Evolutionary conservation across 768 basidiomycete species (phyloP).

Genomic region (Pisolithus microcarpus): DNA sequence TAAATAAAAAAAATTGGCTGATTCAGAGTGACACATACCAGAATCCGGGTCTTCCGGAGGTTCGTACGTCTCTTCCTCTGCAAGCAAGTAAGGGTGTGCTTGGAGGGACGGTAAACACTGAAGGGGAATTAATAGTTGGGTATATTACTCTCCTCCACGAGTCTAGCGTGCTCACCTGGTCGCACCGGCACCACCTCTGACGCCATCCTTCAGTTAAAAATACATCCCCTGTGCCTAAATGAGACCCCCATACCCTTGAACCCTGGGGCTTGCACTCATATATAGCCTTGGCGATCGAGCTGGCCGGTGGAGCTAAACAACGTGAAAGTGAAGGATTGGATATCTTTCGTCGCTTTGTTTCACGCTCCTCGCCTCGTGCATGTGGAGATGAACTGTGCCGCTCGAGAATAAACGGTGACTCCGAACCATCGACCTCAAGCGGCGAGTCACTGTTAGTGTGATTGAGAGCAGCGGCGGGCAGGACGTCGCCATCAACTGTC

Average conservation of each 20-base stretch:
- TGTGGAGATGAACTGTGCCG: constrained; percentile 31
- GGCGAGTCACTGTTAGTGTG: constrained; percentile 12
- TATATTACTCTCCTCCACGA: not conserved
- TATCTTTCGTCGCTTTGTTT: constrained; percentile 39
- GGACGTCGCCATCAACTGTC: constrained; percentile 31
- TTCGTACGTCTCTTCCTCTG: constrained; percentile 80
- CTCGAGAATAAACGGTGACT: constrained; percentile 29
- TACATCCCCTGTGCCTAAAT: constrained; percentile 59
- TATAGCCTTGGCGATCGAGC: constrained; percentile 40
- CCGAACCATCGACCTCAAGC: constrained; percentile 20
- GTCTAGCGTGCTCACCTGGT: constrained; percentile 34
- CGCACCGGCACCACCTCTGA: constrained; percentile 73
- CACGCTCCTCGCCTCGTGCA: constrained; percentile 25
- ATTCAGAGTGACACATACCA: constrained; percentile 31
- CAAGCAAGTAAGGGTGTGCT: constrained; percentile 51
- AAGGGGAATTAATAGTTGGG: constrained; percentile 1
- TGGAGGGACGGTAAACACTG: constrained; percentile 58
- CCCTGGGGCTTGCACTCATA: constrained; percentile 21
- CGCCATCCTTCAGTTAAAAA: constrained; percentile 72
- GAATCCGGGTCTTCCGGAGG: constrained; percentile 85
- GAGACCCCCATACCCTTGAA: constrained; percentile 15
- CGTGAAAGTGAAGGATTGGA: constrained; percentile 28
- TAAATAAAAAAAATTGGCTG: not conserved
- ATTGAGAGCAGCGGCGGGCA: not conserved
- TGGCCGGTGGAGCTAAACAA: constrained; percentile 54